These are phyloP conservation scores for Secale cereale DNA, from an alignment of 176 grass and related monocot species.

Conservation along the genomic window DNA sequence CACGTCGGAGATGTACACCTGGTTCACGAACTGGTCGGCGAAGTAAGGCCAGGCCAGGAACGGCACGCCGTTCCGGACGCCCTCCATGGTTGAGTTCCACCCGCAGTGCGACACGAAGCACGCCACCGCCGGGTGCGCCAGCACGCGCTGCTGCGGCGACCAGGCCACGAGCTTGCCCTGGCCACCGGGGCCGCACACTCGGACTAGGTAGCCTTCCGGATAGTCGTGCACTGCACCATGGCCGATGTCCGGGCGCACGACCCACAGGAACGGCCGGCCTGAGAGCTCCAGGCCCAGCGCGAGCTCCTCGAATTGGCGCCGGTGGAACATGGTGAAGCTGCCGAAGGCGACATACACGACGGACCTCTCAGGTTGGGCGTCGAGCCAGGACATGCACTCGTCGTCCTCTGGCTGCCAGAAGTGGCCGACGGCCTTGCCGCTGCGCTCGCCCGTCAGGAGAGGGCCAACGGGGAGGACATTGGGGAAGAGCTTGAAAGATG, in stretches of 20 bases:
- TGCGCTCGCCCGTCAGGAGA: slow-evolving; percentile 14
- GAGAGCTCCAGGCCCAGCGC: slow-evolving; percentile 36
- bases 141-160: slow-evolving; percentile 12
- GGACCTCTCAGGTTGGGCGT: slow-evolving; percentile 22
- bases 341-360: slow-evolving; percentile 49
- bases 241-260: slow-evolving; percentile 18
- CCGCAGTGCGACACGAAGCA: slow-evolving; percentile 56
- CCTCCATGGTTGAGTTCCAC: slow-evolving; percentile 55
- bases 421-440: slow-evolving; percentile 40
- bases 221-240: not conserved
- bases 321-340: slow-evolving; percentile 31
- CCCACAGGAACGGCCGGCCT: slow-evolving; percentile 28
- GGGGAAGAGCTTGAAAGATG: not conserved
- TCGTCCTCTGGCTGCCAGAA: slow-evolving; percentile 36
- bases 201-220: not conserved
- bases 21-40: slow-evolving; percentile 36
- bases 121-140: slow-evolving; percentile 22
- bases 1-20: slow-evolving; percentile 41
- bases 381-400: slow-evolving; percentile 43
- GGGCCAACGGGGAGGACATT: slow-evolving; percentile 47
- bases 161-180: not conserved
- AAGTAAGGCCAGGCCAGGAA: slow-evolving; percentile 51
- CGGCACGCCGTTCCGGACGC: slow-evolving; percentile 33
- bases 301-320: slow-evolving; percentile 34
- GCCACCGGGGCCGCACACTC: not conserved